Base-by-base conservation (phyloP, 2,329 filamentous ascomycete genomes). In the Ophiobolus disseminans region DNA sequence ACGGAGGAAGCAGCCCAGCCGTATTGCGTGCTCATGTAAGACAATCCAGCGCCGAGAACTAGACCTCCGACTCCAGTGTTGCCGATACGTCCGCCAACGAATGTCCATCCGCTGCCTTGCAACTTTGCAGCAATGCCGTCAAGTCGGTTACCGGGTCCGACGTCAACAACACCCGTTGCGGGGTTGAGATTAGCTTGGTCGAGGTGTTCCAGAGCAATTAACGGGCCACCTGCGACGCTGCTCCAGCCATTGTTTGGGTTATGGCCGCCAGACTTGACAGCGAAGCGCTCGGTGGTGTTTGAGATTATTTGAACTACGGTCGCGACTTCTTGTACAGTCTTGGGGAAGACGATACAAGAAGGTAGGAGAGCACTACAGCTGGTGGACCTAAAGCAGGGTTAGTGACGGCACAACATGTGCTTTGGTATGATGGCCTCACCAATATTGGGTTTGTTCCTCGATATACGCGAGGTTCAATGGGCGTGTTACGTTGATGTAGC, bases 241-340 rank as follows among this genome's bases (percentile, higher is more conserved):
- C 75, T 73, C 48, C 77, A 79, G 25, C 75, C 75, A 48, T 76
- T 74, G 48, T 77, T 79, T 1, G 75, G 75, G 47, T 76, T 75
- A 58, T 80, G 77, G 0, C 77, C 77, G 6, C 80, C 81, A 8
- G 77, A 75, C 62, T 80, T 77, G 69, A 85, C 76, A 14, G 83
- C 84, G 37, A 86, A 82, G 37, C 76, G 76, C 25, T 76, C 66
- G 6, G 73, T 75, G 1, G 50, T 63, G 36, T 61, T 60, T 17
- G 53, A 48, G 10, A 86, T 73, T 22, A 80, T 72, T 20, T 73
- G 75, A 37, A 86, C 74, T n/a, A 82, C 75, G 8, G 75, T 73
- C 0, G 81, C 75, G 28, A 86, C 80, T 58, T 86, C 80, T 13
- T 76, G 67, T 0, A 76, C 72, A 25, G 74, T 80, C 16, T 58